Evolutionary conservation across 495 filamentous ascomycete species (phyloP).

Genomic region (Cairneyella variabilis): DNA sequence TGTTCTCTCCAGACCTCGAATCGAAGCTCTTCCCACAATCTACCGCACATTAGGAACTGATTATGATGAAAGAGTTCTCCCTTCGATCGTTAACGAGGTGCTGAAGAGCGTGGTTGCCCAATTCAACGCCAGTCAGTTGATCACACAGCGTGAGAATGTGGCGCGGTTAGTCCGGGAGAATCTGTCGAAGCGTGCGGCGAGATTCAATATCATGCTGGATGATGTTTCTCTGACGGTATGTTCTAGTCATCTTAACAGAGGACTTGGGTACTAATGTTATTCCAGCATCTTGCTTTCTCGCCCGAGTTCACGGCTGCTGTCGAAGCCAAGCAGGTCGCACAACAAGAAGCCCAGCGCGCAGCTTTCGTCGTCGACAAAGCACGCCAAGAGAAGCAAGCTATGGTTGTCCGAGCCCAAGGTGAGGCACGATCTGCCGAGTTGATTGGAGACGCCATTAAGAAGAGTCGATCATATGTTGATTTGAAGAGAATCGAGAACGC

Average conservation of each 20-base stretch:
- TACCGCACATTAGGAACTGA: conserved; percentile 94
- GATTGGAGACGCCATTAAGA: conserved; percentile 99
- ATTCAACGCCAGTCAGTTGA: conserved; percentile 97
- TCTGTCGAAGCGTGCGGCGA: conserved; percentile 80
- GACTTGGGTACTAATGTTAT: conserved; percentile 19
- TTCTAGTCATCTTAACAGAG: neutral
- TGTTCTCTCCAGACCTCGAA: conserved; percentile 88
- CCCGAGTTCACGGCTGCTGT: conserved; percentile 98
- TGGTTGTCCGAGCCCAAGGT: conserved; percentile 97
- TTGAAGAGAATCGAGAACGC: conserved; percentile 97
- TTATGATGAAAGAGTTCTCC: conserved; percentile 95
- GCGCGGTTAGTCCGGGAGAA: conserved; percentile 89
- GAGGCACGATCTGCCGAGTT: conserved; percentile 97
- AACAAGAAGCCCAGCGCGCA: conserved; percentile 95
- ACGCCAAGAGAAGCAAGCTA: conserved; percentile 98
- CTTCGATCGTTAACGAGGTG: conserved; percentile 98
- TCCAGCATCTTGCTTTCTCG: conserved; percentile 94
- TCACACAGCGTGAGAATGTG: conserved; percentile 97
- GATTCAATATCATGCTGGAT: conserved; percentile 95
- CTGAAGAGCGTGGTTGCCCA: conserved; percentile 98
- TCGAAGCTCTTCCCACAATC: conserved; percentile 89
- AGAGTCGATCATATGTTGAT: conserved; percentile 94
- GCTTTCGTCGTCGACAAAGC: conserved; percentile 99
- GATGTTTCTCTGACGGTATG: conserved; percentile 96
- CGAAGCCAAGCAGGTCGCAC: conserved; percentile 97